Evolutionary conservation across 768 basidiomycete species (phyloP).

Genomic region (Suillus brevipes): DNA sequence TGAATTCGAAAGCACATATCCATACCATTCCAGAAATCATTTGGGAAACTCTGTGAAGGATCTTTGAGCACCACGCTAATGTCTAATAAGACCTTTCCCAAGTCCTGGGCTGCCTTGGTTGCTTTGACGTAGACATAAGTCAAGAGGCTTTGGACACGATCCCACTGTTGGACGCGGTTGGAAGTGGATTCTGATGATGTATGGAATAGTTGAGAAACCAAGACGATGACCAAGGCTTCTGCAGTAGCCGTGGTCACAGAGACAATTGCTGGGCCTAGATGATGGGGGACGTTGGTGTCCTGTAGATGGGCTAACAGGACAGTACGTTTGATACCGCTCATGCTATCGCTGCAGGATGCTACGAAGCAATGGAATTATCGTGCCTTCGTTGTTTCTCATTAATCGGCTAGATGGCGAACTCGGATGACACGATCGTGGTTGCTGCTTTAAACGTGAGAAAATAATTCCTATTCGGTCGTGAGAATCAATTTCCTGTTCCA

Average conservation of each 20-base stretch:
- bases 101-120: constrained; percentile 68
- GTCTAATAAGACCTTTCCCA: constrained; percentile 70
- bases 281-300: constrained; percentile 49
- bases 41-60: constrained; percentile 44
- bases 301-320: background rate
- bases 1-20: constrained; percentile 45
- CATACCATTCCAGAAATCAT: constrained; percentile 36
- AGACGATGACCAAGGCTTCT: constrained; percentile 57
- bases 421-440: background rate
- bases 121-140: constrained; percentile 86
- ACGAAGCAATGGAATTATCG: background rate
- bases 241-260: constrained; percentile 45
- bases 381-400: background rate
- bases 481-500: background rate
- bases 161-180: constrained; percentile 55
- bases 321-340: background rate
- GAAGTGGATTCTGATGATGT: constrained; percentile 9
- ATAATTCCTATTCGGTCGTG: background rate
- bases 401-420: background rate
- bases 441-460: background rate
- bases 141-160: constrained; percentile 71
- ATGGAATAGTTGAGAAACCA: constrained; percentile 65
- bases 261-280: constrained; percentile 55
- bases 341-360: background rate
- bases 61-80: constrained; percentile 75